Evolutionary conservation across 1,284 basidiomycete species (phyloP), one percentile per base, ranked within the genome.

Genomic region (Ustilago crameri): DNA sequence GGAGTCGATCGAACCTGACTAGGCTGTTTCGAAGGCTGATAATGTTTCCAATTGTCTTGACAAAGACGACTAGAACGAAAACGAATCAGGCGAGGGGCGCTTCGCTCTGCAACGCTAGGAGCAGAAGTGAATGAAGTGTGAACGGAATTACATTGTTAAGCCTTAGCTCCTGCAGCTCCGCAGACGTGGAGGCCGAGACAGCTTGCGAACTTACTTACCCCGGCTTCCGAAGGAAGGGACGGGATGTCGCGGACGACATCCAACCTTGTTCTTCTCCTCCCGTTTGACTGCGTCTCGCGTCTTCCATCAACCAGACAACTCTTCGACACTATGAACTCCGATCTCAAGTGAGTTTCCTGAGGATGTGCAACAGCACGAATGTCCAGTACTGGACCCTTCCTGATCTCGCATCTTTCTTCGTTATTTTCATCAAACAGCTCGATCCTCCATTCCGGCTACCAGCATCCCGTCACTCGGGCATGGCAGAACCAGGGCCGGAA

Each of bases 381-480:
- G 35, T 15, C 15, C 17, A 9, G 35, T 5, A 5, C 9, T 37
- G 15, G n/a, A 14, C 12, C n/a, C 35, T 5, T 17, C 8, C 35
- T 22, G 27, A 47, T 18, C 26, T 3, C 15, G 7, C n/a, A 22
- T 18, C 15, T 17, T 23, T n/a, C 5, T 18, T 38, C 26, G 20
- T 22, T 30, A 14, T 9, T 30, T 17, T 9, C 20, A n/a, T 0
- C 8, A 24, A 12, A 20, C 53, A 66, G 63, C 50, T 77, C 76
- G 14, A 69, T 77, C 51, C 52, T 80, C 18, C 78, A 80, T 42
- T 71, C 76, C 40, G 77, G 78, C n/a, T 80, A 79, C 51, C 70
- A 73, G 50, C 76, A 80, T 52, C 63, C 72, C 9, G 59, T 77
- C 5, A 67, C 77, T 15, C 77, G 81, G 41, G 59, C 76, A 37